Evolutionary conservation across 495 filamentous ascomycete genomes (phyloP).

Genomic region (Penicillium argentinense): DNA sequence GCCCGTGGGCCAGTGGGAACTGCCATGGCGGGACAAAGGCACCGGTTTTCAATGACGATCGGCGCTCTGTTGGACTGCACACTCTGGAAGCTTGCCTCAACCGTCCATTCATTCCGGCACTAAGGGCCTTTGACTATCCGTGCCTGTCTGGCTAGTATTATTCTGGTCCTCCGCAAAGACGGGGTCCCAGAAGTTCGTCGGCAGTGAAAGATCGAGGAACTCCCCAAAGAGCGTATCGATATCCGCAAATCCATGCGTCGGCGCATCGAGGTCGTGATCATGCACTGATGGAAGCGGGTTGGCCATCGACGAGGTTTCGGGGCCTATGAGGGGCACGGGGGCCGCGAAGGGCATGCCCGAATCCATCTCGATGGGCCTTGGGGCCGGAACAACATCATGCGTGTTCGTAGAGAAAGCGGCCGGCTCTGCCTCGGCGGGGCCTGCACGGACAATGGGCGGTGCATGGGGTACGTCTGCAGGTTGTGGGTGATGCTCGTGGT

Average conservation of each 20-base stretch:
- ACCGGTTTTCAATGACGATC: constrained; percentile 5
- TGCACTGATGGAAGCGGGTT: constrained; percentile 1
- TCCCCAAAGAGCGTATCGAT: constrained; percentile 45
- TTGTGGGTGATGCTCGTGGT: constrained; percentile 8
- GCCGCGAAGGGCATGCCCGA: neutral
- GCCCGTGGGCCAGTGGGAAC: too few species aligned
- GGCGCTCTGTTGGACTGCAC: neutral
- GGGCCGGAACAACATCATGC: neutral
- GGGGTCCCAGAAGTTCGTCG: constrained; percentile 47
- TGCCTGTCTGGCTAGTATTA: neutral
- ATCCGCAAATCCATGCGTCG: constrained; percentile 32
- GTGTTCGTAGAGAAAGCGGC: neutral
- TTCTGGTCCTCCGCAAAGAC: constrained; percentile 29
- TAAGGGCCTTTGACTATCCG: neutral
- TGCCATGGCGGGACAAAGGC: too few species aligned
- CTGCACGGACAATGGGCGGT: neutral
- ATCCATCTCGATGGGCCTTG: neutral
- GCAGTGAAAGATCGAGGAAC: constrained; percentile 41
- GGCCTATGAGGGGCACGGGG: neutral
- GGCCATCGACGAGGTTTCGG: neutral
- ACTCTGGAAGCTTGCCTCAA: constrained; percentile 1
- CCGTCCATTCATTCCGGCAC: neutral
- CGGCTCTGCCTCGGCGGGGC: neutral
- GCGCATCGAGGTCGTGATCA: constrained; percentile 8
- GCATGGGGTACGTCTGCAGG: neutral